Percentiles rank a stretch among this genome's conserved stretches.
phyloP scores from a whole-genome alignment of 2,329 filamentous ascomycete species.

The Aspergillus tanneri region DNA sequence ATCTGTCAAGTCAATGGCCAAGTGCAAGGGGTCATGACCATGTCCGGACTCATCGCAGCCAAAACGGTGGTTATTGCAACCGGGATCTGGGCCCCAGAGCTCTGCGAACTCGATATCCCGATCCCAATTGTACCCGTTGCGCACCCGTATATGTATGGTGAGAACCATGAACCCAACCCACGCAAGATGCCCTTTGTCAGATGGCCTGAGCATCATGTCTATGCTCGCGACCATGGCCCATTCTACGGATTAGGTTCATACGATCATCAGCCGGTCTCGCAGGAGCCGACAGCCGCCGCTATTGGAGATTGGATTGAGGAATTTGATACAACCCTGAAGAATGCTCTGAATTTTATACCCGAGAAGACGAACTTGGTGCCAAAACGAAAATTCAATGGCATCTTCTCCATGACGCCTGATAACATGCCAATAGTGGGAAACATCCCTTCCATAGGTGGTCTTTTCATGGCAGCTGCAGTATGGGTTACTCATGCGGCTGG shows the following conservation, averaged over 20 bases:
- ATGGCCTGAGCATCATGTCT: slow-evolving; percentile 38
- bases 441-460: slow-evolving; percentile 22
- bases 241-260: slow-evolving; percentile 37
- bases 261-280: slow-evolving; percentile 28
- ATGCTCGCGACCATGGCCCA: slow-evolving; percentile 35
- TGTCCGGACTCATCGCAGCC: slow-evolving; percentile 14
- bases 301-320: slow-evolving; percentile 24
- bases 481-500: slow-evolving; percentile 40
- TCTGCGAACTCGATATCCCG: slow-evolving; percentile 24
- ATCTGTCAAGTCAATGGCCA: slow-evolving; percentile 17
- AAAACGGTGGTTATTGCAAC: slow-evolving; percentile 28
- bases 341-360: slow-evolving; percentile 21
- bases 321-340: slow-evolving; percentile 23
- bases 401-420: slow-evolving; percentile 39
- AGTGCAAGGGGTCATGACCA: slow-evolving; percentile 21
- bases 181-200: slow-evolving; percentile 34
- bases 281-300: slow-evolving; percentile 19
- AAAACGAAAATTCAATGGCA: slow-evolving; percentile 31
- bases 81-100: slow-evolving; percentile 31
- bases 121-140: slow-evolving; percentile 36
- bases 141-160: slow-evolving; percentile 38
- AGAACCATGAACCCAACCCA: slow-evolving; percentile 14
- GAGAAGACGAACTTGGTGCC: slow-evolving; percentile 14
- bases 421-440: slow-evolving; percentile 35
- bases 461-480: slow-evolving; percentile 35